Base-by-base conservation (phyloP, 108 stramenopile genomes). In the Mayamaea pseudoterrestris region DNA sequence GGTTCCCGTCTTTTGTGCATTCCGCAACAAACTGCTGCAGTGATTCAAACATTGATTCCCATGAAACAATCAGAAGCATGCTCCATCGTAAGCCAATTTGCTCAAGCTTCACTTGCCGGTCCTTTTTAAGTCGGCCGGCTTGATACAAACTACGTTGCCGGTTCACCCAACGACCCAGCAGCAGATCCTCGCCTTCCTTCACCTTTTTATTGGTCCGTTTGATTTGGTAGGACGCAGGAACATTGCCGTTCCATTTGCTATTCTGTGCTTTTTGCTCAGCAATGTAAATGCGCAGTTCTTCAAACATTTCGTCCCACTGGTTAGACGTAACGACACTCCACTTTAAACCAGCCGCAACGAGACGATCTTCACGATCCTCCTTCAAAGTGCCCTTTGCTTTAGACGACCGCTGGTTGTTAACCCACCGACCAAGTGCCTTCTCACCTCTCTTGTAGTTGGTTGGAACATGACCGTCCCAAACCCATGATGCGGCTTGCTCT, bases 241-340 rank as follows among this genome's bases (percentile, higher is more conserved):
- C 86, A 55, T 68, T 60, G 16, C 66, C 60, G 45, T 71, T 59
- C 80, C 80, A 83, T 28, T 57, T 55, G 34, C 57, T 55, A 7
- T 76, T 76, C 16, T 66, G 54, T 35, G 68, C 65, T 11, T 54
- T 69, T 45, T 65, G 63, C 17, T 89, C 78, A 22, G 49, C n/a
- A 32, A 84, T 67, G 37, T 90, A 90, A 12, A 81, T 48, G 51
- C 76, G 66, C 20, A 90, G 66, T 67, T 90, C 88, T 29, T 67
- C 76, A 50, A 90, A 51, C 80, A 83, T 90, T 40, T 83, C 80
- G 26, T 66, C 69, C 83, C 83, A 90, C 46, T 79, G 69, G 67
- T 85, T 90, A 5, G 83, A 79, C n/a, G 88, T 66, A 37, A 90
- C 35, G 6, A 90, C 88, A 67, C 88, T 90, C 88, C 88, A 90